These are phyloP conservation scores for Zangia roseola DNA, from an alignment of 768 basidiomycete species.

Conservation along the genomic window DNA sequence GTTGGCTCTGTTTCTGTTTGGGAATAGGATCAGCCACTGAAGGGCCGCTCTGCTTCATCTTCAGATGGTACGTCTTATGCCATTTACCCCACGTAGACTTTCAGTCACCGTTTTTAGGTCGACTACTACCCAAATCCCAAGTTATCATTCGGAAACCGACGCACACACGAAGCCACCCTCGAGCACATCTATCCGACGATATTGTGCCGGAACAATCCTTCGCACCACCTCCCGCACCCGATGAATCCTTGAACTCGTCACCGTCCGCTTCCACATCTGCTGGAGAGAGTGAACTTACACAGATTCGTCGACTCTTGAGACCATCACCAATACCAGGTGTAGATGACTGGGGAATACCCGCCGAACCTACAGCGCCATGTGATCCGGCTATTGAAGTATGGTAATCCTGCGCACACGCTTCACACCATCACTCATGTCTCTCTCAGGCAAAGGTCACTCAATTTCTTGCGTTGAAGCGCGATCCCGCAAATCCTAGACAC, in stretches of 20 bases:
- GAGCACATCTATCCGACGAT: conserved; percentile 52
- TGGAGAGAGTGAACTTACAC: conserved; percentile 47
- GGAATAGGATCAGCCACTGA: conserved; percentile 63
- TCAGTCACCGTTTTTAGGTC: conserved; percentile 29
- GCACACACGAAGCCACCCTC: conserved; percentile 47
- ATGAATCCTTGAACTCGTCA: conserved; percentile 16
- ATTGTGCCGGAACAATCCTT: conserved; percentile 22
- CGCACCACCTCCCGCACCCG: conserved; percentile 5
- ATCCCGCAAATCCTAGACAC: conserved; percentile 66
- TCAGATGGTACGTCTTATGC: conserved; percentile 29
- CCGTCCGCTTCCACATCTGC: conserved; percentile 18
- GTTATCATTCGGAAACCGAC: conserved; percentile 56
- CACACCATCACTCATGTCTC: neutral
- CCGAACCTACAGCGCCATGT: conserved; percentile 49
- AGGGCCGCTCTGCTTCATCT: conserved; percentile 24
- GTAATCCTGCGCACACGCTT: neutral
- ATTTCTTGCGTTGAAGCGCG: conserved; percentile 71
- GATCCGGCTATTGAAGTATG: conserved; percentile 64
- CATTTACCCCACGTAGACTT: neutral
- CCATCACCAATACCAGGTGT: conserved; percentile 66
- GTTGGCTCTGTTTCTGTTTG: conserved; percentile 57
- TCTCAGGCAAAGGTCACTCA: conserved; percentile 74
- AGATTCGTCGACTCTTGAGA: conserved; percentile 53
- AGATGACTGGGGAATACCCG: conserved; percentile 77
- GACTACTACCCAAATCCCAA: conserved; percentile 50